These are phyloP conservation scores for Abelmoschus esculentus DNA, from an alignment of 345 rosid species.

Conservation along the genomic window DNA sequence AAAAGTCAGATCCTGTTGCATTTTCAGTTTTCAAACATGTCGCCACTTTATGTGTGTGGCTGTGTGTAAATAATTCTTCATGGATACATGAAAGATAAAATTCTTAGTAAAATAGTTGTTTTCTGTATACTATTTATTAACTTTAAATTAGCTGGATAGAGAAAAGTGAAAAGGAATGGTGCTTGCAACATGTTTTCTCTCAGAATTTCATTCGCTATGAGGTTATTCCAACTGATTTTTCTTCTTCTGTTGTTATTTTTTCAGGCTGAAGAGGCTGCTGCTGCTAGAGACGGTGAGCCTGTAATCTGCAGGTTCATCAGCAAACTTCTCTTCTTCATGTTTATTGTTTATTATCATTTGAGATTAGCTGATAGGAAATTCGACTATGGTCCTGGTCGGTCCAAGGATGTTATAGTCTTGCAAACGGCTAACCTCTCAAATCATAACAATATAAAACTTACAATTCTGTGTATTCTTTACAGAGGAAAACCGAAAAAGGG, in stretches of 20 bases:
- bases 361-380: constrained; percentile 41
- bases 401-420: constrained; percentile 24
- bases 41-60: neutral
- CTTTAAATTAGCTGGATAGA: neutral
- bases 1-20: neutral
- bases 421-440: too few relatives aligned
- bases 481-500: constrained; percentile 37
- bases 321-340: neutral
- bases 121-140: neutral
- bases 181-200: neutral
- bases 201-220: neutral
- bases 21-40: neutral
- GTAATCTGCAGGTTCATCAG: neutral
- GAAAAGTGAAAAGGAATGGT: neutral
- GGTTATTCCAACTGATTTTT: neutral
- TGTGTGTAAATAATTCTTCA: neutral
- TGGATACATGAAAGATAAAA: neutral
- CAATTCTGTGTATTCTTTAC: too few relatives aligned
- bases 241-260: constrained; percentile 7
- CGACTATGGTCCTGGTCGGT: constrained; percentile 45
- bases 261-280: constrained; percentile 71
- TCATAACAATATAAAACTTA: too few relatives aligned
- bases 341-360: constrained; percentile 6
- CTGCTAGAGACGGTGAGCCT: constrained; percentile 65
- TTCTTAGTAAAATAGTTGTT: neutral